A percentile compares a stretch with the other conserved stretches of the same genome.
Evolutionary conservation across 2,329 filamentous ascomycete genomes (phyloP).

Genomic region (Amylocarpus encephaloides): DNA sequence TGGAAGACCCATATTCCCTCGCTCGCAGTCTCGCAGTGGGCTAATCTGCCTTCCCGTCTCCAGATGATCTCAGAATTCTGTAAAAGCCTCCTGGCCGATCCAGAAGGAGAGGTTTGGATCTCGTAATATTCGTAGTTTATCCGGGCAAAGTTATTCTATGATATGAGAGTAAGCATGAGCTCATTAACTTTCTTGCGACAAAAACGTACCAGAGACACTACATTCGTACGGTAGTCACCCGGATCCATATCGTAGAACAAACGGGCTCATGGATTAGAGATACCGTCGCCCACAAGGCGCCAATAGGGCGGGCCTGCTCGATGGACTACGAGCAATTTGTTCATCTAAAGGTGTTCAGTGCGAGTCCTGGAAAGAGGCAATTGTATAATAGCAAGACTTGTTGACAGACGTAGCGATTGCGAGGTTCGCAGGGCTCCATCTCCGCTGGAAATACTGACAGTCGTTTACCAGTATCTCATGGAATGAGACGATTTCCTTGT

Average conservation of each 20-base stretch:
- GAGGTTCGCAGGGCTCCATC: slow-evolving; percentile 30
- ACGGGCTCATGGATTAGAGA: slow-evolving; percentile 15
- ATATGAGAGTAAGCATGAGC: slow-evolving; percentile 3
- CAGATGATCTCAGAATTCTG: slow-evolving; percentile 26
- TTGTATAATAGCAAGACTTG: slow-evolving; percentile 3
- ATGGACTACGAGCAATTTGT: background rate
- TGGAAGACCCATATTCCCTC: slow-evolving; percentile 30
- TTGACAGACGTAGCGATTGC: slow-evolving; percentile 20
- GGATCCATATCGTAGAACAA: slow-evolving; percentile 29
- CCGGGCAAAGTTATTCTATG: slow-evolving; percentile 29
- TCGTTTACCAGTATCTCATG: no score
- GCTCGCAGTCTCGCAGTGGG: slow-evolving; percentile 23
- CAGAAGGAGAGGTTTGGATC: slow-evolving; percentile 13
- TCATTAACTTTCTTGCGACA: background rate
- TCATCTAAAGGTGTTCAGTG: background rate
- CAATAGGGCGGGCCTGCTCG: background rate
- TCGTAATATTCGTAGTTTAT: slow-evolving; percentile 32
- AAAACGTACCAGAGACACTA: slow-evolving; percentile 29
- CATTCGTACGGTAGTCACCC: slow-evolving; percentile 32
- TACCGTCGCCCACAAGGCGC: slow-evolving; percentile 4
- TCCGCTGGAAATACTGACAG: slow-evolving; percentile 13
- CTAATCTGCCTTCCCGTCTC: slow-evolving; percentile 27
- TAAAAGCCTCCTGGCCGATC: slow-evolving; percentile 21
- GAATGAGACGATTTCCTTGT: no score
- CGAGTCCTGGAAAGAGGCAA: background rate